A percentile compares a stretch with the other conserved stretches of the same genome.
These are phyloP conservation scores for Kluyveromyces aestuarii DNA, from an alignment of 805 yeast genomes.

Conservation along the genomic window DNA sequence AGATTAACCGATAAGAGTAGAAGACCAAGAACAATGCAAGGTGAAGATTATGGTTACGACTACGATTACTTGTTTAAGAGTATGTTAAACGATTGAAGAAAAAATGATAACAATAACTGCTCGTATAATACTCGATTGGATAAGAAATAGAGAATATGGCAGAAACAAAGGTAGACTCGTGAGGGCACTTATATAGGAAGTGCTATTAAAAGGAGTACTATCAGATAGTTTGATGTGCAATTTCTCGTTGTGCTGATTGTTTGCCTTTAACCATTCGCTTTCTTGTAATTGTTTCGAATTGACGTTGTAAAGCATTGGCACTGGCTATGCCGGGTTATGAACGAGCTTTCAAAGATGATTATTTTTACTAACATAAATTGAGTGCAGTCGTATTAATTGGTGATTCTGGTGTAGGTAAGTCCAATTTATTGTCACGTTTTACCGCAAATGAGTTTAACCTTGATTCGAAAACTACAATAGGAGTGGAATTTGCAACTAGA, in stretches of 20 bases:
- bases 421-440: conserved; percentile 86
- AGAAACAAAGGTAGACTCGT: no score
- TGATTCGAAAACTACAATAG: conserved; percentile 90
- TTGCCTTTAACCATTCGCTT: no score
- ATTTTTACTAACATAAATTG: background rate
- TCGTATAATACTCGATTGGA: no score
- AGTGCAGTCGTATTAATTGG: conserved; percentile 78
- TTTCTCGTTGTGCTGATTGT: no score
- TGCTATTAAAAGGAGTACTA: no score
- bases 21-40: conserved; percentile 14
- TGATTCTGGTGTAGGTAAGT: conserved; percentile 95
- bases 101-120: background rate
- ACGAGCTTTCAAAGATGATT: background rate
- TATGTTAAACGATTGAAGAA: conserved; percentile 19
- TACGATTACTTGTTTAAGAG: conserved; percentile 88
- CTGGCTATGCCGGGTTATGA: no score
- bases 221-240: no score
- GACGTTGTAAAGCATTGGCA: no score
- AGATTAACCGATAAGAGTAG: background rate
- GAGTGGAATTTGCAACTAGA: conserved; percentile 96
- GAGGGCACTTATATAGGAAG: no score
- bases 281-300: no score
- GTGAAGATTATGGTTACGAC: conserved; percentile 66
- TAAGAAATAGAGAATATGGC: no score
- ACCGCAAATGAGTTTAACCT: conserved; percentile 93